Evolutionary conservation across 2,329 filamentous ascomycete species (phyloP).

Genomic region (Colletotrichum sp.): DNA sequence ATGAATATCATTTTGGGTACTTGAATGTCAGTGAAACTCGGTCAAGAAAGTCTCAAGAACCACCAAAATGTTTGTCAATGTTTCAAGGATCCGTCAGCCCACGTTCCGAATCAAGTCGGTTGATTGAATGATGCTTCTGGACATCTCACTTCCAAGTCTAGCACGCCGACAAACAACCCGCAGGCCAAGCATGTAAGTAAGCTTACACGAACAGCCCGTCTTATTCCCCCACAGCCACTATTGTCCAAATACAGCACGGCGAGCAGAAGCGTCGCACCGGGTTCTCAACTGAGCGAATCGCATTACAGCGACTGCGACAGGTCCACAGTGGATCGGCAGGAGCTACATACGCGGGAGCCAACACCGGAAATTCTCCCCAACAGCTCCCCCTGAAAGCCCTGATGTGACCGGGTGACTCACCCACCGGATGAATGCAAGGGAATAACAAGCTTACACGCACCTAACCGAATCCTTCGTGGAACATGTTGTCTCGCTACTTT

Average conservation of each 20-base stretch:
- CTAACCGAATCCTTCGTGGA: background rate
- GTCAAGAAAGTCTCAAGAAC: background rate
- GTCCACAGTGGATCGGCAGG: background rate
- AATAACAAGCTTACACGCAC: background rate
- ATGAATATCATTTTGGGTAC: background rate
- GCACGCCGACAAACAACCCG: background rate
- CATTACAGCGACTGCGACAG: background rate
- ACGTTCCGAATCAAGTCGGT: accelerated
- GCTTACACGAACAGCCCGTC: background rate
- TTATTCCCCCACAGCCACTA: background rate
- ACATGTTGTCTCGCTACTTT: background rate
- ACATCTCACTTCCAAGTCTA: background rate
- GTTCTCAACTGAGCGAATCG: background rate
- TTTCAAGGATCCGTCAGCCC: background rate
- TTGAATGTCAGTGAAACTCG: background rate
- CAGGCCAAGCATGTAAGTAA: background rate
- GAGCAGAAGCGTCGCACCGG: background rate
- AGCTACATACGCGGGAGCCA: background rate
- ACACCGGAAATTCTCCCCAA: background rate
- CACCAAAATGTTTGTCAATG: background rate
- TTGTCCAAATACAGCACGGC: background rate
- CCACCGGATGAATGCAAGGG: background rate
- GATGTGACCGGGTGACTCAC: constrained; percentile 12
- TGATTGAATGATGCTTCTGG: background rate
- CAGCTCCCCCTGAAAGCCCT: background rate